phyloP scores from a whole-genome alignment of 2,329 filamentous ascomycete genomes.

The Exophiala alcalophila region DNA sequence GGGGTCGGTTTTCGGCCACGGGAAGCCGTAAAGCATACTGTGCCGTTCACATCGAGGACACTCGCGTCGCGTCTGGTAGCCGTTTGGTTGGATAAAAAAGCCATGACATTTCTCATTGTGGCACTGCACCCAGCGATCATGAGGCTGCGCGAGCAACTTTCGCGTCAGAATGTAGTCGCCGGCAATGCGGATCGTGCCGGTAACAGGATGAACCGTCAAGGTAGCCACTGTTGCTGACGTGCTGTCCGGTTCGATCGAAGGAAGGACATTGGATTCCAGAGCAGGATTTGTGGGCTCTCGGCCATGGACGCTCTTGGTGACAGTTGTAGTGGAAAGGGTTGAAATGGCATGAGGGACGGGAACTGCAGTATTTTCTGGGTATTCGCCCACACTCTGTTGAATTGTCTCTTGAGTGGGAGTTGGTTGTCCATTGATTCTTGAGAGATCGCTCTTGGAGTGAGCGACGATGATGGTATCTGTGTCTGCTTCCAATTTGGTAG shows the following conservation, averaged over 20 bases:
- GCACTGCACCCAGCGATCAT: slow-evolving; percentile 84
- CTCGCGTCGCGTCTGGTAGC: slow-evolving; percentile 78
- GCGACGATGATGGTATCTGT: slow-evolving; percentile 19
- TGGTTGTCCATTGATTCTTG: background rate
- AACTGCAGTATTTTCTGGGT: background rate
- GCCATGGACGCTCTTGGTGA: slow-evolving; percentile 21
- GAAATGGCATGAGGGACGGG: slow-evolving; percentile 22
- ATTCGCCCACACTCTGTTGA: background rate
- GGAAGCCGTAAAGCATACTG: slow-evolving; percentile 89
- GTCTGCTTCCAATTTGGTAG: slow-evolving; percentile 27
- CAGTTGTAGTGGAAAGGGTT: slow-evolving; percentile 24
- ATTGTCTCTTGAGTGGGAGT: background rate
- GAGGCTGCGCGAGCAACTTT: slow-evolving; percentile 69
- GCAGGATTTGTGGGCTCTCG: background rate
- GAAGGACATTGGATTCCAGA: slow-evolving; percentile 18
- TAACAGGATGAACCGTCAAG: slow-evolving; percentile 25
- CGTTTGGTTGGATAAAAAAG: slow-evolving; percentile 83
- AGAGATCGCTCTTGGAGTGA: background rate
- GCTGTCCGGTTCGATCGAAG: slow-evolving; percentile 29
- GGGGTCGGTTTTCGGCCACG: slow-evolving; percentile 92
- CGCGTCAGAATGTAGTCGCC: slow-evolving; percentile 82
- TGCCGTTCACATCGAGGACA: slow-evolving; percentile 94
- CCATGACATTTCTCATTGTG: slow-evolving; percentile 65
- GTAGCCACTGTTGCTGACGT: slow-evolving; percentile 19
- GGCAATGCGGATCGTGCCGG: slow-evolving; percentile 53